Conservation (phyloP, 2,329 filamentous ascomycete species). For the Trichoderma cornu-damae region DNA sequence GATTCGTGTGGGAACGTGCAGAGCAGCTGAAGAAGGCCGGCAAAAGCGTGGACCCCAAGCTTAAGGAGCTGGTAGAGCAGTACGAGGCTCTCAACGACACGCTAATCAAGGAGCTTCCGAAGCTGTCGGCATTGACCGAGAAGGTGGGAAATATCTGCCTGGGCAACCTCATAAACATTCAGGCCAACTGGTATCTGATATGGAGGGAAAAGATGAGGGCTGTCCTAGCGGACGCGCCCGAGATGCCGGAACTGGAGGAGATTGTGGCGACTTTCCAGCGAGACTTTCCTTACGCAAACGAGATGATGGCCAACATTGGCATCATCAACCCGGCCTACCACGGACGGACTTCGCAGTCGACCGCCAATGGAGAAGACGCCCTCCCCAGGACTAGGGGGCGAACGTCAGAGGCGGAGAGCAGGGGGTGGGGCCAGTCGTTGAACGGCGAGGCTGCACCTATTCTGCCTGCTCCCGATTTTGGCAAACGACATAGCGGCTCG, state of each 20-base stretch:
- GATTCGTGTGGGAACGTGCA: constrained; percentile 80
- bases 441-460: constrained; percentile 59
- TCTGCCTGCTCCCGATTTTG: constrained; percentile 61
- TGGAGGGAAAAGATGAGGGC: constrained; percentile 79
- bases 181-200: constrained; percentile 74
- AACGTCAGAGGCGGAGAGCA: constrained; percentile 5
- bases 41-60: constrained; percentile 82
- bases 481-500: constrained; percentile 60
- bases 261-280: constrained; percentile 72
- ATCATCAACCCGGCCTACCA: constrained; percentile 71
- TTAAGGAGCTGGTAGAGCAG: constrained; percentile 76
- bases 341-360: constrained; percentile 55
- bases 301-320: constrained; percentile 63
- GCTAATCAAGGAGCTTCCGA: constrained; percentile 84
- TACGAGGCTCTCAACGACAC: constrained; percentile 90
- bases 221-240: constrained; percentile 59
- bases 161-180: constrained; percentile 76
- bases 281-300: constrained; percentile 73
- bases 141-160: constrained; percentile 79
- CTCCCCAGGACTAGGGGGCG: constrained; percentile 46
- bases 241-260: constrained; percentile 63
- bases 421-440: constrained; percentile 50
- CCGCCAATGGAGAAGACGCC: constrained; percentile 50
- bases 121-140: constrained; percentile 74
- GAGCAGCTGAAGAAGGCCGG: constrained; percentile 71